These are phyloP conservation scores for Straminergon stramineum DNA, from an alignment of 225 moss, liverwort and hornwort genomes.

Conservation along the genomic window DNA sequence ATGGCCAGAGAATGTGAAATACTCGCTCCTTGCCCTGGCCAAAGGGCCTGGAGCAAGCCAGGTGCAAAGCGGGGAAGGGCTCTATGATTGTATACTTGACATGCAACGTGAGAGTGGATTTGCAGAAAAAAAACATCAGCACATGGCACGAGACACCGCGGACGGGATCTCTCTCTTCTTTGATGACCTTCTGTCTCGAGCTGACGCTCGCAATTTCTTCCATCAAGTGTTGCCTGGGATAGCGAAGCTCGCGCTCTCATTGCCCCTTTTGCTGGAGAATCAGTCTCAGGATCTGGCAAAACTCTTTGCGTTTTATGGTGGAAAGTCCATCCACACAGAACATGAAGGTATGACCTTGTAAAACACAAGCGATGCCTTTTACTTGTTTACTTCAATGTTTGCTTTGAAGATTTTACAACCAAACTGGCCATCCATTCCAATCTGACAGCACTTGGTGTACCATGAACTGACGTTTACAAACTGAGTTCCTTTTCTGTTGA, in stretches of 20 bases:
- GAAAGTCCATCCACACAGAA: neutral
- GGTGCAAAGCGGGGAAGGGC: slow-evolving; percentile 41
- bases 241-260: slow-evolving; percentile 50
- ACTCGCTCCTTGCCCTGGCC: slow-evolving; percentile 53
- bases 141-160: slow-evolving; percentile 36
- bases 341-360: neutral
- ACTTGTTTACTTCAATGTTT: neutral
- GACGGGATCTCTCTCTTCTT: slow-evolving; percentile 59
- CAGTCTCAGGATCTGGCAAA: slow-evolving; percentile 36
- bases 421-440: neutral
- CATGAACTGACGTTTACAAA: neutral
- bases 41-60: slow-evolving; percentile 62
- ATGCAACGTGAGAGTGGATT: slow-evolving; percentile 52
- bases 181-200: slow-evolving; percentile 39
- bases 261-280: slow-evolving; percentile 49
- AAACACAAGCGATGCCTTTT: neutral
- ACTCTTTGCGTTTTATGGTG: slow-evolving; percentile 6
- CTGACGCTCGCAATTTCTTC: slow-evolving; percentile 53
- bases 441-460: neutral
- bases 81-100: slow-evolving; percentile 66
- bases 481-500: neutral
- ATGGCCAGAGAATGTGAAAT: slow-evolving; percentile 55
- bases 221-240: slow-evolving; percentile 49
- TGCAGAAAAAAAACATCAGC: neutral
- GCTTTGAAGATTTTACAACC: neutral